Base-by-base conservation (phyloP, 345 rosid genomes). In the Nephelium lappaceum region DNA sequence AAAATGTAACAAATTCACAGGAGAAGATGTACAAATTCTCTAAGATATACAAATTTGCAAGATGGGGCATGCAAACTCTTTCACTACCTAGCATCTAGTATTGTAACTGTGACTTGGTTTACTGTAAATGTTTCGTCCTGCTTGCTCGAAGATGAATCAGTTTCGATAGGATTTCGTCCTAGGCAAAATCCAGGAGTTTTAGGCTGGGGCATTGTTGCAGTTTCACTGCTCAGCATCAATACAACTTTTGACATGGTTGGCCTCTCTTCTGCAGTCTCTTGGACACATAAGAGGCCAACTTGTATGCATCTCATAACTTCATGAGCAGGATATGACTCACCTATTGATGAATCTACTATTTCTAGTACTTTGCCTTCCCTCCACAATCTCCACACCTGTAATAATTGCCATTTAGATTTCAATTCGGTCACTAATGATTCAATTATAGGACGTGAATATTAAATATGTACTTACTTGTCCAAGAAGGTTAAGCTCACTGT, bases 241-340 rank as follows among this genome's bases (percentile, higher is more conserved):
- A 93, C 80, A 8, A 84, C 93, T 1, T 87, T 81, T 0, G 93
- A 78, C 97, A 93, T 93, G 1, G 60, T 78, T 25, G 97, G 98
- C 64, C 98, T 84, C 16, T 91, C 93, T 8, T 95, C 92, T 14
- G 95, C 89, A 3, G 68, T 85, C 69, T 91, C 97, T 82, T 93
- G 95, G 45, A 94, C 97, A 42, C 98, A 93, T 24, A 94, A 77
- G 0, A 94, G 91, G 12, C 97, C 98, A 7, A 94, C 94, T 14
- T 95, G 93, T 61, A 91, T 78, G 82, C 98, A 94, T 83, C 95
- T 86, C 47, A 90, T 14, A 1, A 89, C 86, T 84, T 94, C 94
- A 11, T 80, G 45, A 36, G 74, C 66, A 5, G 83, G 77, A 60
- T 83, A 93, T 19, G 89, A 67, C 41, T 71, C 80, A 0, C 77